Evolutionary conservation across 768 basidiomycete genomes (phyloP).

Genomic region (Trametes villosa): DNA sequence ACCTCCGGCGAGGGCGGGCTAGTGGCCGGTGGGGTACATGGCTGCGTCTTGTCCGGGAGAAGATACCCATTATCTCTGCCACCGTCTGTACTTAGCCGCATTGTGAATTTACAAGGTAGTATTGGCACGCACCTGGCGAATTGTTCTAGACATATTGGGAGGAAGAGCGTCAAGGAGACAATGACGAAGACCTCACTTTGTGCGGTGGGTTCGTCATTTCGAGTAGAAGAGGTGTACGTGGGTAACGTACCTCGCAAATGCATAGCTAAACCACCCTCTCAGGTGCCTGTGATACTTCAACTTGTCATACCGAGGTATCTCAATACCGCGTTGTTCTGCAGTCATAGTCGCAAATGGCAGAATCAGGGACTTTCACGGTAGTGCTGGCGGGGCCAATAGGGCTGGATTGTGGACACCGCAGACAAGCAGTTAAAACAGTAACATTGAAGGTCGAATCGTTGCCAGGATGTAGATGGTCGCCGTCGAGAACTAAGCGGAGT

Average conservation of each 20-base stretch:
- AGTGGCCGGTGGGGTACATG: conserved; percentile 47
- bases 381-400: too few relatives aligned
- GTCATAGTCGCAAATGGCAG: too few relatives aligned
- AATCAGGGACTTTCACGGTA: neutral
- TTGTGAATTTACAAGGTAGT: neutral
- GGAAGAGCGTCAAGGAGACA: conserved; percentile 78
- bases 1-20: conserved; percentile 19
- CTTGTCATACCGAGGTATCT: conserved; percentile 25
- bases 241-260: conserved; percentile 76
- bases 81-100: neutral
- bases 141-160: conserved; percentile 85
- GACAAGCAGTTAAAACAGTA: too few relatives aligned
- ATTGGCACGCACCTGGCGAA: conserved; percentile 61
- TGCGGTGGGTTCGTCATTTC: too few relatives aligned
- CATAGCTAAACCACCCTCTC: conserved; percentile 82
- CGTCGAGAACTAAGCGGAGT: too few relatives aligned
- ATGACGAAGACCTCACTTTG: conserved; percentile 79
- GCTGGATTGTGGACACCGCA: too few relatives aligned
- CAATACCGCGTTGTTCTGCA: neutral
- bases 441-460: too few relatives aligned
- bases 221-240: too few relatives aligned
- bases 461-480: too few relatives aligned
- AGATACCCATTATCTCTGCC: conserved; percentile 79
- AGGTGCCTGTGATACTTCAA: conserved; percentile 42
- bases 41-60: conserved; percentile 65